Evolutionary conservation across 176 grass and related monocot genomes (phyloP).

Genomic region (Oryza meyeriana): DNA sequence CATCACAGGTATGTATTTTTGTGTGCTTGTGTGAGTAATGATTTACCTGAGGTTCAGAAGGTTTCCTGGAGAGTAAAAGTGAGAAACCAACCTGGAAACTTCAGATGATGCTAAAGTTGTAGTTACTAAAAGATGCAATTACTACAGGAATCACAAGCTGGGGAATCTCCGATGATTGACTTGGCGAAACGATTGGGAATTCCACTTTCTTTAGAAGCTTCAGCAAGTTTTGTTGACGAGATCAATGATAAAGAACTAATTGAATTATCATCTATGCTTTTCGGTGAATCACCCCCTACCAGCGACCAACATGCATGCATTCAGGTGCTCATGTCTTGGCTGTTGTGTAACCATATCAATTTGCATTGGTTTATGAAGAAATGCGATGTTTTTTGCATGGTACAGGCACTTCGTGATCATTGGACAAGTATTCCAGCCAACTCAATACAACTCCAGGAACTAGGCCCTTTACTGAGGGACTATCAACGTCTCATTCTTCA

Average conservation of each 20-base stretch:
- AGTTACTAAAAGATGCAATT: constrained; percentile 17
- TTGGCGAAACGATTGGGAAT: constrained; percentile 76
- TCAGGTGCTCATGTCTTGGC: constrained; percentile 49
- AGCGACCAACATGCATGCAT: constrained; percentile 58
- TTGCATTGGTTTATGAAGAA: constrained; percentile 10
- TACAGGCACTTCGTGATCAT: constrained; percentile 76
- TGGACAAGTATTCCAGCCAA: constrained; percentile 64
- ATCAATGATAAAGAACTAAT: constrained; percentile 75
- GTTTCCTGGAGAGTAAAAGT: neutral
- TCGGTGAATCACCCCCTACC: constrained; percentile 59
- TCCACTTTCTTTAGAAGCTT: constrained; percentile 56
- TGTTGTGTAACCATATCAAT: neutral
- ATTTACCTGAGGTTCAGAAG: constrained; percentile 4
- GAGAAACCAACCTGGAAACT: neutral
- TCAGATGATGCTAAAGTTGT: neutral
- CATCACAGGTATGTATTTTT: constrained; percentile 51
- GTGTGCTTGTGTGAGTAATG: neutral
- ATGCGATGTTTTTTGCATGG: constrained; percentile 6
- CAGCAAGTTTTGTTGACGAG: constrained; percentile 67
- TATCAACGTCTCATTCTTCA: constrained; percentile 73
- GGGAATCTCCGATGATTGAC: constrained; percentile 46
- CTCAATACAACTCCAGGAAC: constrained; percentile 70
- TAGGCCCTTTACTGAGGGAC: constrained; percentile 75
- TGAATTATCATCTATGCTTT: constrained; percentile 63
- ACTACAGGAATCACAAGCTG: constrained; percentile 22